Evolutionary conservation across 176 grass and related monocot genomes (phyloP), one percentile per base, ranked within the genome.

Genomic region (Musa beccarii): DNA sequence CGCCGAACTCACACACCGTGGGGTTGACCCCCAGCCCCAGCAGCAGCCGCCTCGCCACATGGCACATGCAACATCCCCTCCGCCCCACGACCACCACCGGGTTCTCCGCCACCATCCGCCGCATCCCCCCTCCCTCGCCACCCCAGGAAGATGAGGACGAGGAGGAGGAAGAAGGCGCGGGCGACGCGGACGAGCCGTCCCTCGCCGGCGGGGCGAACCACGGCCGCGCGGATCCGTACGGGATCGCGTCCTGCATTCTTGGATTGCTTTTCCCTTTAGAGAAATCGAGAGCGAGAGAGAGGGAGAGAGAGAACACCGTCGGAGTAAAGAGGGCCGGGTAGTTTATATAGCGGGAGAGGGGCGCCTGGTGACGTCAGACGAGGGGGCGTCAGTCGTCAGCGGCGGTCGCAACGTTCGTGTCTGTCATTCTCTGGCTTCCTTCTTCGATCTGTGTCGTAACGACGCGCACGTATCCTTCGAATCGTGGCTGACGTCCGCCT

Each of bases 11-110:
- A 75, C 79, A 86, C 64, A 92, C 84, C 24, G 79, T 78, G 0
- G 95, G 95, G 82, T 99, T 99, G 10, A 99, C 95, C 21, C 90
- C 95, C 23, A 94, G 90, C 20, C 86, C 86, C 54, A 87, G 90
- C 62, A 99, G 95, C 82, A 94, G 79, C 51, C 82, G 82, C 82
- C 86, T 87, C 62, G 93, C 95, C 1, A 94, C 88, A 80, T 99
- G 95, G 83, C 88, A 89, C 55, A 99, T 84, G 81, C 95, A 99
- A 82, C 95, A 98, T 20, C 86, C 94, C 75, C 80, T 71, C 81
- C 76, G 51, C 8, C 88, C 90, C 64, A 99, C 83, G 75, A 99
- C 88, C 55, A 91, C 72, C 74, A 84, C 90, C 8, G 95, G 82
- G 73, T 89, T 89, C 78, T 94, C 95, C 71, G 83, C 78, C 81